These are phyloP conservation scores for Deakozyma indianensis DNA, from an alignment of 805 yeast genomes.

Conservation along the genomic window DNA sequence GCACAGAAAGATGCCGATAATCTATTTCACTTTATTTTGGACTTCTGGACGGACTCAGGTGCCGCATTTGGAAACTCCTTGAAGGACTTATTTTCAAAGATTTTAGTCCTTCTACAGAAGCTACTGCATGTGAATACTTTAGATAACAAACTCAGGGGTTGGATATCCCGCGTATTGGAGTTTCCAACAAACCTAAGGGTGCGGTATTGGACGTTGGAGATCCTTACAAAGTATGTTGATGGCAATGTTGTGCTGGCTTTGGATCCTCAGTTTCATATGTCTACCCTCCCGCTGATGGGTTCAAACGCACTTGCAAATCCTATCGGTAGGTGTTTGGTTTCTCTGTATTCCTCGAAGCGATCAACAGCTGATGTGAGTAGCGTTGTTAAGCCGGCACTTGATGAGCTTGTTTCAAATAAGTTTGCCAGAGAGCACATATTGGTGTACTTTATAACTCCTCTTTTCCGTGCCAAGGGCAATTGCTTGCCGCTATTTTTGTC, in stretches of 20 bases:
- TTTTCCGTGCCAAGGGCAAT: background rate
- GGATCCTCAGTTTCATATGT: slow-evolving; percentile 32
- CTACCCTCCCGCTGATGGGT: slow-evolving; percentile 36
- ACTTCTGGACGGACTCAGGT: slow-evolving; percentile 57
- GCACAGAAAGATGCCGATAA: slow-evolving; percentile 8
- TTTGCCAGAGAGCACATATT: background rate
- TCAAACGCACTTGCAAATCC: slow-evolving; percentile 53
- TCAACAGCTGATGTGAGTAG: background rate
- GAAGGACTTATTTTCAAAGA: slow-evolving; percentile 42
- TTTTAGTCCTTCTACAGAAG: slow-evolving; percentile 28
- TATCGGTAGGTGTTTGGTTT: slow-evolving; percentile 15
- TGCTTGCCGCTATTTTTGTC: background rate
- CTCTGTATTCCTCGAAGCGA: slow-evolving; percentile 7
- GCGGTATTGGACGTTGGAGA: slow-evolving; percentile 45
- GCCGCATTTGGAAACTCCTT: slow-evolving; percentile 60
- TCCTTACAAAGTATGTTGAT: slow-evolving; percentile 35
- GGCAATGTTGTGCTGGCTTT: slow-evolving; percentile 26
- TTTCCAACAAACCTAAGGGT: slow-evolving; percentile 42
- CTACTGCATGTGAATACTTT: slow-evolving; percentile 10
- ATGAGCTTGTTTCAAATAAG: background rate
- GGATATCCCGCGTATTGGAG: slow-evolving; percentile 33
- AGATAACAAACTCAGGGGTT: slow-evolving; percentile 15
- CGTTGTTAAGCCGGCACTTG: background rate
- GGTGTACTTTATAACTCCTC: background rate
- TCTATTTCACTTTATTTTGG: slow-evolving; percentile 35